phyloP scores from a whole-genome alignment of 495 filamentous ascomycete genomes.

The Tuber umbilicatum region DNA sequence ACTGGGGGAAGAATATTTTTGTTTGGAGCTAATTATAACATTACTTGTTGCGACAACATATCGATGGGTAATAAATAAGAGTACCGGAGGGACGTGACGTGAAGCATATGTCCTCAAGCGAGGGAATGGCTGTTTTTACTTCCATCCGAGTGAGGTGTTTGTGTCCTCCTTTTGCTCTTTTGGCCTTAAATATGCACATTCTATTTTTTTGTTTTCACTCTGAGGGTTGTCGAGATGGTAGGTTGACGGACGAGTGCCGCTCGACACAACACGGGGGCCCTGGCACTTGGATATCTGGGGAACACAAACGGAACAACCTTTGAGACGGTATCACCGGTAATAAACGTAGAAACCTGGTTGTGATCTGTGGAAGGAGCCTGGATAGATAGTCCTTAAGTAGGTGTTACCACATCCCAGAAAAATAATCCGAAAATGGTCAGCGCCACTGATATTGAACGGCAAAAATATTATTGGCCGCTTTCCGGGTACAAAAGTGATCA shows the following conservation, averaged over 20 bases:
- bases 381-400: not conserved
- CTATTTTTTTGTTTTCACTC: not conserved
- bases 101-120: not conserved
- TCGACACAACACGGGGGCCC: not conserved
- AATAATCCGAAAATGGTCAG: not conserved
- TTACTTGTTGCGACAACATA: not conserved
- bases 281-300: not conserved
- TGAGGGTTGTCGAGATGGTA: not conserved
- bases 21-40: not conserved
- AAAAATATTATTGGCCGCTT: not conserved
- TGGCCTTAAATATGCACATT: not conserved
- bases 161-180: not conserved
- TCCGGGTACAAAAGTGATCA: not conserved
- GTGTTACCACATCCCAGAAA: not conserved
- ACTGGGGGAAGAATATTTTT: not conserved
- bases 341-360: not conserved
- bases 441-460: not conserved
- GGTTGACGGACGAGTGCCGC: not conserved
- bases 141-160: not conserved
- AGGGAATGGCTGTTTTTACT: not conserved
- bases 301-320: not conserved
- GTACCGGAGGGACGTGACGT: not conserved
- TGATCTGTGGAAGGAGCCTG: not conserved
- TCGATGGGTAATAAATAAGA: too few species aligned
- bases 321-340: not conserved